phyloP scores from a whole-genome alignment of 257 asterid species.

The Knoxia roxburghii region DNA sequence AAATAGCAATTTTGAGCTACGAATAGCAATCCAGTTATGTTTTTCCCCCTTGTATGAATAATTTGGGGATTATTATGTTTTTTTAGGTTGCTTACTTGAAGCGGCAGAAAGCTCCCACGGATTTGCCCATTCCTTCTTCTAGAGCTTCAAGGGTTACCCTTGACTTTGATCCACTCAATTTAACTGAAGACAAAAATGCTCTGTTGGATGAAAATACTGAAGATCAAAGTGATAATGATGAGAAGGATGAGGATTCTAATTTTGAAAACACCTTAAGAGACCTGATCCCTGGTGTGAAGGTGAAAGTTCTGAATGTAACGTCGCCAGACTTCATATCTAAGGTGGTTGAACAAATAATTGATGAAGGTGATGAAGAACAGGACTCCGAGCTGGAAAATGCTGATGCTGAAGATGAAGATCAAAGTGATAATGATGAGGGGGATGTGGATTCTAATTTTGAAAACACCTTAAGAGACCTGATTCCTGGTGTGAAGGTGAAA shows the following conservation, averaged over 20 bases:
- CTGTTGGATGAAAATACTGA: conserved; percentile 54
- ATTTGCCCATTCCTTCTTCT: conserved; percentile 43
- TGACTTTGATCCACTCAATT: conserved; percentile 47
- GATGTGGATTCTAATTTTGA: no score
- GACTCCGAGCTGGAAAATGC: no score
- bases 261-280: conserved; percentile 65
- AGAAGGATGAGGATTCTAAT: conserved; percentile 64
- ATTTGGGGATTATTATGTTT: conserved; percentile 9
- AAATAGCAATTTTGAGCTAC: no score
- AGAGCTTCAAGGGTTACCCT: conserved; percentile 41
- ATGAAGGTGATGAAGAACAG: no score
- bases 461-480: no score
- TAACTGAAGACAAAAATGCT: conserved; percentile 50
- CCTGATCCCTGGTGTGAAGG: conserved; percentile 93
- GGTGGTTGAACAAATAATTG: no score
- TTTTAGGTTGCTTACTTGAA: conserved; percentile 89
- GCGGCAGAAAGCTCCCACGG: conserved; percentile 48
- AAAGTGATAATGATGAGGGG: no score
- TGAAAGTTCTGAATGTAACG: conserved; percentile 80
- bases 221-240: conserved; percentile 62
- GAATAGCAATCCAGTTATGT: no score
- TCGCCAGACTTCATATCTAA: conserved; percentile 79
- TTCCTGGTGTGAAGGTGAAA: no score
- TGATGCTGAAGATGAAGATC: no score
- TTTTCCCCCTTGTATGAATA: background rate